Evolutionary conservation across 176 grass and related monocot genomes (phyloP).

Genomic region (Avena insularis): DNA sequence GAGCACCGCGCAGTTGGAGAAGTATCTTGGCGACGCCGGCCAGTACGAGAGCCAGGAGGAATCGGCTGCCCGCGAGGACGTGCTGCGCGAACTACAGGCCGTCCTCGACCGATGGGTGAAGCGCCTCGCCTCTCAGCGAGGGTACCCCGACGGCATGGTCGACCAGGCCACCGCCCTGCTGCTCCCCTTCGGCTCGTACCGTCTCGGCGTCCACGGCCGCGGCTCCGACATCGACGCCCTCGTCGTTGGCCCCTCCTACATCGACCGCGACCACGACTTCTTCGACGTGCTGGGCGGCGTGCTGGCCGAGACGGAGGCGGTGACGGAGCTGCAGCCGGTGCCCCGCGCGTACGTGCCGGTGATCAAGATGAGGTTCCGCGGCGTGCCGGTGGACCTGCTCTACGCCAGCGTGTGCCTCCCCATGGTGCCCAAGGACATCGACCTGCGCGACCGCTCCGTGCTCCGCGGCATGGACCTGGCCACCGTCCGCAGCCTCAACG

Average conservation of each 20-base stretch:
- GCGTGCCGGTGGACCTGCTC: constrained; percentile 85
- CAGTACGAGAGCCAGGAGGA: constrained; percentile 65
- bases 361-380: constrained; percentile 69
- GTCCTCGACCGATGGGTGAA: constrained; percentile 73
- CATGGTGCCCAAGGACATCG: constrained; percentile 62
- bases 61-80: constrained; percentile 43
- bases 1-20: constrained; percentile 14
- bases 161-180: constrained; percentile 75
- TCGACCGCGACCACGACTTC: constrained; percentile 70
- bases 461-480: constrained; percentile 66
- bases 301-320: constrained; percentile 61
- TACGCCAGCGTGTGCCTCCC: constrained; percentile 65
- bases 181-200: constrained; percentile 83
- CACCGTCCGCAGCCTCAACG: constrained; percentile 75
- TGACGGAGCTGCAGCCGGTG: constrained; percentile 75
- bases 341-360: constrained; percentile 84
- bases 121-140: constrained; percentile 58
- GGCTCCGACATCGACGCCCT: constrained; percentile 88
- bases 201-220: constrained; percentile 82
- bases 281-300: constrained; percentile 62
- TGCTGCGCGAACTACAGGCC: constrained; percentile 61
- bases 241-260: constrained; percentile 83
- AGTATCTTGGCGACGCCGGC: constrained; percentile 51
- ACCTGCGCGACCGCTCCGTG: constrained; percentile 63
- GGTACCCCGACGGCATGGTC: constrained; percentile 66